These are phyloP conservation scores for Phanerochaete sordida DNA, from an alignment of 768 basidiomycete species.

Conservation along the genomic window DNA sequence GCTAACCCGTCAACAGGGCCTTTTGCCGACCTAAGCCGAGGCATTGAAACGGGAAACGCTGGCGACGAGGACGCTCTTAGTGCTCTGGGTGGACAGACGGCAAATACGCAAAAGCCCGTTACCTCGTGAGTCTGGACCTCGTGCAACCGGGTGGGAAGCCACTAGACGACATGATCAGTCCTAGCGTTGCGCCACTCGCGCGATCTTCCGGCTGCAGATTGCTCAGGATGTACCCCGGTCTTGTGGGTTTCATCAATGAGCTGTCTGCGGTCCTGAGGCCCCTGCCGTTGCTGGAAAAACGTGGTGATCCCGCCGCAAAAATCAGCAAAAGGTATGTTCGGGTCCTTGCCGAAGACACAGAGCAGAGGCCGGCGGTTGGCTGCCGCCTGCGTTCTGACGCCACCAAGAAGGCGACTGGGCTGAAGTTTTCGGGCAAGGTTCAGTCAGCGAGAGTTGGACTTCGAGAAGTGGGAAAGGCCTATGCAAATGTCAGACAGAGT, in stretches of 20 bases:
- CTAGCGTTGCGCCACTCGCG: not conserved
- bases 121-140: not conserved
- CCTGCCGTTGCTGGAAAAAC: not conserved
- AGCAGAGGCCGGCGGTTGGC: too few relatives aligned
- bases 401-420: too few relatives aligned
- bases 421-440: too few relatives aligned
- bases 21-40: not conserved
- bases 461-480: too few relatives aligned
- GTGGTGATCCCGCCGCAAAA: not conserved
- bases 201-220: not conserved
- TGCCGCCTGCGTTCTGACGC: too few relatives aligned
- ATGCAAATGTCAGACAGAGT: too few relatives aligned
- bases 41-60: not conserved
- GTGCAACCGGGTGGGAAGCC: not conserved
- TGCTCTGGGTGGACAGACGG: not conserved
- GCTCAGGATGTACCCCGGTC: not conserved
- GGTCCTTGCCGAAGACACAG: too few relatives aligned
- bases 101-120: not conserved
- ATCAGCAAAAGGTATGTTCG: too few relatives aligned
- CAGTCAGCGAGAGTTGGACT: too few relatives aligned
- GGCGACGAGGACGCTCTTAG: not conserved
- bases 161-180: not conserved
- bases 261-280: not conserved
- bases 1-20: too few relatives aligned
- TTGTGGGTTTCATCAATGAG: not conserved